These are phyloP conservation scores for Calonectria leucothoes DNA, from an alignment of 2,329 filamentous ascomycete genomes.

Conservation along the genomic window DNA sequence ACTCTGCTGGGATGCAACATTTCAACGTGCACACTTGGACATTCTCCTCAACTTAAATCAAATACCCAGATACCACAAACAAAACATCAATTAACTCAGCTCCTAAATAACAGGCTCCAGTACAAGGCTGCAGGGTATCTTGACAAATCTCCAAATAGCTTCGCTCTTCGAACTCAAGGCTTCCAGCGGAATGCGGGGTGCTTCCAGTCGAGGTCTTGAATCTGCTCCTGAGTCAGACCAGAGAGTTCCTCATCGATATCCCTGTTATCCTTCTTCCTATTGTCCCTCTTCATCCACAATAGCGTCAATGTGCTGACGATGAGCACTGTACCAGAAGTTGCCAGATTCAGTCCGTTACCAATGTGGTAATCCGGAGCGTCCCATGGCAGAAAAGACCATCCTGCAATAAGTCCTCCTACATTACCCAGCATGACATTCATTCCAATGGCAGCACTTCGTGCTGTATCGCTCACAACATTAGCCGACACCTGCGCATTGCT, in stretches of 20 bases:
- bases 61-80: too few species aligned
- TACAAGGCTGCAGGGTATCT: too few species aligned
- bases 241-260: slow-evolving; percentile 58
- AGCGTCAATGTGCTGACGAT: slow-evolving; percentile 60
- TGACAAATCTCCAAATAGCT: too few species aligned
- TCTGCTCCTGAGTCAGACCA: slow-evolving; percentile 62
- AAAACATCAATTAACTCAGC: too few species aligned
- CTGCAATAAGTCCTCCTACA: slow-evolving; percentile 72
- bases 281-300: slow-evolving; percentile 72
- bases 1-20: too few species aligned
- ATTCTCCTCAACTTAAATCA: too few species aligned
- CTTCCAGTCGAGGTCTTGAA: slow-evolving; percentile 72
- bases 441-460: slow-evolving; percentile 74
- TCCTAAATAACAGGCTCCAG: too few species aligned
- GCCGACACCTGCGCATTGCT: slow-evolving; percentile 76
- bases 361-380: slow-evolving; percentile 74
- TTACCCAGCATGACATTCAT: slow-evolving; percentile 77
- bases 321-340: slow-evolving; percentile 63
- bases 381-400: slow-evolving; percentile 70
- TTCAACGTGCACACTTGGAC: too few species aligned
- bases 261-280: slow-evolving; percentile 52
- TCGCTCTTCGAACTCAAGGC: too few species aligned
- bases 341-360: slow-evolving; percentile 77
- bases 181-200: slow-evolving; percentile 73
- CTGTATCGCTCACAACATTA: slow-evolving; percentile 78